These are phyloP conservation scores for Torulaspora quercuum DNA, from an alignment of 805 yeast species.

Conservation along the genomic window DNA sequence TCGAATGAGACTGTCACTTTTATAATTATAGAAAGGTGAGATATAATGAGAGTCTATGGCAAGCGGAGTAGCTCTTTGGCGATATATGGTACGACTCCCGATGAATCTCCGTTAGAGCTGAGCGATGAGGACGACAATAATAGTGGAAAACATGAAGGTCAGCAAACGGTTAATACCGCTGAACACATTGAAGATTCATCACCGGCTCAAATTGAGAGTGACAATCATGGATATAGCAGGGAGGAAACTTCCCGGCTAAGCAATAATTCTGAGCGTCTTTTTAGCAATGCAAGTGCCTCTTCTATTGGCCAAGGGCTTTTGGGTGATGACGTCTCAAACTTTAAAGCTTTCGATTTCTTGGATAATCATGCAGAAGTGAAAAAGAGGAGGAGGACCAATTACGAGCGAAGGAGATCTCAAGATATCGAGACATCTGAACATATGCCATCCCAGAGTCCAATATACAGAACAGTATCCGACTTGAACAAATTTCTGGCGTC, in stretches of 20 bases:
- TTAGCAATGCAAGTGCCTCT: constrained; percentile 2
- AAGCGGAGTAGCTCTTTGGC: constrained; percentile 19
- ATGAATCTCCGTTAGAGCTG: constrained; percentile 13
- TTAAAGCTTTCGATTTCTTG: constrained; percentile 27
- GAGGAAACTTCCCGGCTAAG: not conserved
- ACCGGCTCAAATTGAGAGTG: not conserved
- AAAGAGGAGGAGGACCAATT: constrained; percentile 21
- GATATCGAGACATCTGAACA: not conserved
- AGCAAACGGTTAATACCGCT: not conserved
- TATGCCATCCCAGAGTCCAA: not conserved
- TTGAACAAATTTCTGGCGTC: constrained; percentile 16
- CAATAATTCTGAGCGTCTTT: not conserved
- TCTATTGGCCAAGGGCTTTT: constrained; percentile 3
- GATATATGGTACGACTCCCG: constrained; percentile 9
- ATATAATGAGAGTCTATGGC: constrained; percentile 24
- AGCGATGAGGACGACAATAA: constrained; percentile 19
- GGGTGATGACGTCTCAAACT: constrained; percentile 5
- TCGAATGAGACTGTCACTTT: too few relatives aligned
- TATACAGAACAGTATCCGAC: constrained; percentile 14
- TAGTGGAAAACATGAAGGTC: not conserved
- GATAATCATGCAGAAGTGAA: constrained; percentile 16
- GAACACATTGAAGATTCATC: not conserved
- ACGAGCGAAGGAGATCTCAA: constrained; percentile 6
- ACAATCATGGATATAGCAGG: not conserved
- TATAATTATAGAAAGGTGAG: constrained; percentile 2